Evolutionary conservation across 192 early-diverging fungal genomes (phyloP), one percentile per base, ranked within the genome.

Genomic region (Gamsiella multidivaricata): DNA sequence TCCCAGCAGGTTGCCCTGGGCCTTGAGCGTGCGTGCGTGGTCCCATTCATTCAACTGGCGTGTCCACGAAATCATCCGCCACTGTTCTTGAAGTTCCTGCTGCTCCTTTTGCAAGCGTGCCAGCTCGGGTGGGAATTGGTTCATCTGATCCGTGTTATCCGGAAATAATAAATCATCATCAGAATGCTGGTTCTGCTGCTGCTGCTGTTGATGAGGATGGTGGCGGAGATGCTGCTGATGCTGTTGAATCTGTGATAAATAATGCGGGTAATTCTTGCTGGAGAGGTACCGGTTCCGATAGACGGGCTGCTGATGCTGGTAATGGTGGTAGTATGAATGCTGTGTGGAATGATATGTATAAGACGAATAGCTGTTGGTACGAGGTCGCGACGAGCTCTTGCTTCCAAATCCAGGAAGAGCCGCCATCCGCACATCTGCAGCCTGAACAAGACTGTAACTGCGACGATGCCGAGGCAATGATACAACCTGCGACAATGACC

Each of bases 41-140:
- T 78, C 74, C 74, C 74, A 78, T 22, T 78, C 74, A 32, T 78
- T 78, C 22, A 78, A 14, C 47, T 78, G 74, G 0, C 74, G 51
- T 0, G 74, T 78, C 74, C 74, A 78, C 0, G 74, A 78, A 12
- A 63, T 60, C 43, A 78, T 50, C 18, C 74, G 58, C 74, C 74
- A 78, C 26, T 64, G 58, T 29, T 78, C 60, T 15, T 78, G 74
- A 2, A 78, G 25, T 2, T 56, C 60, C 12, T 78, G 59, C 34
- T 69, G 74, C 12, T 78, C 51, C 22, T 15, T 52, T 28, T 62
- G 53, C 22, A 78, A 33, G 5, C 42, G 23, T 34, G 33, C 57
- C 28, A 78, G 31, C 26, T 78, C 59, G n/a, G 71, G 47, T 2
- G 57, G 33, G 49, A 18, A 51, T 61, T 50, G 15, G 28, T 22